Base-by-base conservation (phyloP, 108 stramenopile genomes). In the Cyclotella sp. region DNA sequence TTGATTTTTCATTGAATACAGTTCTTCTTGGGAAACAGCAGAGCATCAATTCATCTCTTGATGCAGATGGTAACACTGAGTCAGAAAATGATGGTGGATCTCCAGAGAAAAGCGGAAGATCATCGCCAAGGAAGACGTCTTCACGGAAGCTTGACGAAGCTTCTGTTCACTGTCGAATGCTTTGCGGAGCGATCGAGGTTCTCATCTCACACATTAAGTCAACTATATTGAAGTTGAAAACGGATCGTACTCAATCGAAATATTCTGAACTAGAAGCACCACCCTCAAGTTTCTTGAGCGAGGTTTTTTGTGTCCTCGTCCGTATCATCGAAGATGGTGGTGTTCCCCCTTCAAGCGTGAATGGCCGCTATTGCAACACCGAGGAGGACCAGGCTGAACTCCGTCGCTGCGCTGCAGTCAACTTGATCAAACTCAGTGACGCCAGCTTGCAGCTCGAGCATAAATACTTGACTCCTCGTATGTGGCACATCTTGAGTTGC, bases 341-440 rank as follows among this genome's bases (percentile, higher is more conserved):
- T 29, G 55, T 85, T 40, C 90, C 85, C 9, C 83, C 81, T 10
- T 86, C 86, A 0, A 86, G 70, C 63, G 70, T 49, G 24, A 89
- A 89, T 77, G 76, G 81, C 18, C 63, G 77, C 0, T 73, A 83
- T 41, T 87, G 81, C 76, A 79, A 77, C 47, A 66, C 81, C 9
- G 30, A 71, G 27, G 64, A 81, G 26, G 90, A 92, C 53, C 84
- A 79, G 24, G 88, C 89, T 21, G 88, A 84, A 24, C 67, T 95
- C 11, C 86, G 91, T n/a, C 85, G 90, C 41, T 89, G 90, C 53
- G 92, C 93, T 51, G 85, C 90, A 22, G 71, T 92, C 19, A 77
- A 89, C 54, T 46, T 94, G 27, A 61, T 94, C n/a, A 88, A 88
- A 42, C 82, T 96, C 24, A 91, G 95, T 62, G 92, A 94, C 69